These are phyloP conservation scores for Xylaria grammica DNA, from an alignment of 495 filamentous ascomycete species.

Conservation along the genomic window DNA sequence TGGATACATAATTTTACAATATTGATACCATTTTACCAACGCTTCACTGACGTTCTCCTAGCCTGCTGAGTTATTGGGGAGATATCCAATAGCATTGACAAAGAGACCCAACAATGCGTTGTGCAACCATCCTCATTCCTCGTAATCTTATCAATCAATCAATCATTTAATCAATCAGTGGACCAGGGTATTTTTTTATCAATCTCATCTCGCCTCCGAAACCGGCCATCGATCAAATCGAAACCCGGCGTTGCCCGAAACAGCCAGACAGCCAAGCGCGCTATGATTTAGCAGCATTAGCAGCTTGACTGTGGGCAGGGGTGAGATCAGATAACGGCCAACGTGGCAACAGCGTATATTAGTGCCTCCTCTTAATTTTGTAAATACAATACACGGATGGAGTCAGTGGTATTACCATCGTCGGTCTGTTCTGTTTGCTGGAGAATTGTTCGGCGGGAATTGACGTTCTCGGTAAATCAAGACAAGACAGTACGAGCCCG, in stretches of 20 bases:
- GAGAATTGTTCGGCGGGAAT: too few species aligned
- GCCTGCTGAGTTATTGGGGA: too few species aligned
- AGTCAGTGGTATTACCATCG: too few species aligned
- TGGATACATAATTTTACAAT: too few species aligned
- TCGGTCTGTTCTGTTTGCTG: too few species aligned
- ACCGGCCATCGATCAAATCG: not conserved
- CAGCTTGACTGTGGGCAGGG: too few species aligned
- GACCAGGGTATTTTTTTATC: constrained; percentile 11
- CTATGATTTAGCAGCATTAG: too few species aligned
- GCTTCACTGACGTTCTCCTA: too few species aligned
- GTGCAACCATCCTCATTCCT: not conserved
- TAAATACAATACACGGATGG: too few species aligned
- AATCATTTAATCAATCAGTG: not conserved
- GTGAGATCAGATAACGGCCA: constrained; percentile 14
- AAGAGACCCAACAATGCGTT: not conserved
- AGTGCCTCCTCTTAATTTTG: too few species aligned
- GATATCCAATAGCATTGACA: not conserved
- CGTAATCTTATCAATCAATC: constrained; percentile 27
- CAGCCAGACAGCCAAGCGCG: constrained; percentile 15
- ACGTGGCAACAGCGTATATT: too few species aligned
- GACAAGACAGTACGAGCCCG: not conserved
- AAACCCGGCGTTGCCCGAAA: not conserved
- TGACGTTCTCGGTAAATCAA: not conserved
- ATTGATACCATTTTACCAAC: too few species aligned
- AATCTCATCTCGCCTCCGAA: constrained; percentile 23